Base-by-base conservation (phyloP, 352 stramenopile genomes). In the Plasmopara muralis region DNA sequence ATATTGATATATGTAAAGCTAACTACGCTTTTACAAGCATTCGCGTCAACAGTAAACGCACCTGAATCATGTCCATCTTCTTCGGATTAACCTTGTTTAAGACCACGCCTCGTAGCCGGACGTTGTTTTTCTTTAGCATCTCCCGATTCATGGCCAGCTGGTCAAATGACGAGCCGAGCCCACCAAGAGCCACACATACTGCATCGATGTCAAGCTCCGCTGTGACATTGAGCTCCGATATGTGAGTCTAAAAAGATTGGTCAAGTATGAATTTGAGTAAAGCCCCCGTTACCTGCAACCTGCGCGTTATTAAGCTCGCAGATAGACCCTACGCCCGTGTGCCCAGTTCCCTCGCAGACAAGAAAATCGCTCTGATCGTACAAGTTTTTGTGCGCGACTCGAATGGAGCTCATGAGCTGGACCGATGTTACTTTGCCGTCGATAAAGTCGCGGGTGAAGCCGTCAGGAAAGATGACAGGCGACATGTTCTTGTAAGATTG, bases 401-500 rank as follows among this genome's bases (percentile, higher is more conserved):
- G 60, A 47, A 98, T 97, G 28, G 83, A 67, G 14, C 74, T 62
- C 40, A 88, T 72, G 50, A 94, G 80, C 61, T 93, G 65, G 35
- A 77, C 60, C 20, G 85, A 74, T n/a, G 81, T 95, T 16, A 96
- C 83, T 62, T 98, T 93, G 13, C 95, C 95, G 66, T 98, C 95
- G 50, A 98, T 94, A 59, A 95, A 98, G 49, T 98, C 79, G 60
- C 93, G 90, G 38, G 96, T 99, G 68, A 98, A 99, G 18, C 95
- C 95, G 33, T 86, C 64, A 0, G 95, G 95, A 64, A 99, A 98
- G 67, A 99, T 93, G 25, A 98, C 95, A 29, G 96, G 96, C 51
- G 85, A 97, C 96, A 98, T 98, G 64, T 98, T 73, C 62, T 85
- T 72, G 79, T 98, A 99, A 57, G 97, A 72, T 60, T 98, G 93